Conservation (phyloP, 2,329 filamentous ascomycete species). For the Juglanconis sp. region DNA sequence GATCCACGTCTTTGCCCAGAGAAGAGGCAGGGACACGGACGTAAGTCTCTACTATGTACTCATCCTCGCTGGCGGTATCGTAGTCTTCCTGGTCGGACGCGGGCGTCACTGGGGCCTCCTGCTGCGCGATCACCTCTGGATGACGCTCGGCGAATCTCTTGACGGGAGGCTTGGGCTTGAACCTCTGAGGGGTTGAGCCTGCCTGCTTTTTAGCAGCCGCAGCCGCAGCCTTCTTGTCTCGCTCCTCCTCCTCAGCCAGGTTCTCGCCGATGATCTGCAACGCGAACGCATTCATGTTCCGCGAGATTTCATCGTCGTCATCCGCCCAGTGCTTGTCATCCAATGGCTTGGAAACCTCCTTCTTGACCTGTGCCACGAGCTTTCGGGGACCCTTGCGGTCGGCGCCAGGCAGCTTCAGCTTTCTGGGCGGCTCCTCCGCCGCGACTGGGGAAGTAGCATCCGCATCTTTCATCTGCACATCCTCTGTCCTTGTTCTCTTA, state of each 20-base stretch:
- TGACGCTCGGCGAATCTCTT: conserved; percentile 56
- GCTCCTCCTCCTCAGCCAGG: conserved; percentile 44
- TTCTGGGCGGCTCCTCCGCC: conserved; percentile 25
- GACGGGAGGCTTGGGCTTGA: conserved; percentile 54
- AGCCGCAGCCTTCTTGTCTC: conserved; percentile 8
- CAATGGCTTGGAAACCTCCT: conserved; percentile 30
- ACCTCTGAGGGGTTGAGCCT: conserved; percentile 34
- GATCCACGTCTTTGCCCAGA: conserved; percentile 43
- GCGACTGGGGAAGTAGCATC: neutral
- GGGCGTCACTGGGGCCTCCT: conserved; percentile 11
- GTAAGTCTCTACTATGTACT: conserved; percentile 65
- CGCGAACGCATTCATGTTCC: conserved; percentile 58
- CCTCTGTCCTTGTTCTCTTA: conserved; percentile 23
- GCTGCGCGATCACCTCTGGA: conserved; percentile 34
- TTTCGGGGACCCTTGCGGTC: conserved; percentile 20
- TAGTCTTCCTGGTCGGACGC: conserved; percentile 20
- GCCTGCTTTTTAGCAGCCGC: conserved; percentile 19
- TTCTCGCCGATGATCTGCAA: conserved; percentile 56
- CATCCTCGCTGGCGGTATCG: conserved; percentile 41
- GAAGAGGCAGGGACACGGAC: conserved; percentile 55
- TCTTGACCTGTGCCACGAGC: conserved; percentile 19
- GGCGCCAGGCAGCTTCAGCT: conserved; percentile 34
- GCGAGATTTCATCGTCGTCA: conserved; percentile 46
- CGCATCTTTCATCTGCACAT: conserved; percentile 11
- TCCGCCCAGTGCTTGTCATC: conserved; percentile 28